Evolutionary conservation across 2,329 filamentous ascomycete species (phyloP).

Genomic region (Boeremia exigua): DNA sequence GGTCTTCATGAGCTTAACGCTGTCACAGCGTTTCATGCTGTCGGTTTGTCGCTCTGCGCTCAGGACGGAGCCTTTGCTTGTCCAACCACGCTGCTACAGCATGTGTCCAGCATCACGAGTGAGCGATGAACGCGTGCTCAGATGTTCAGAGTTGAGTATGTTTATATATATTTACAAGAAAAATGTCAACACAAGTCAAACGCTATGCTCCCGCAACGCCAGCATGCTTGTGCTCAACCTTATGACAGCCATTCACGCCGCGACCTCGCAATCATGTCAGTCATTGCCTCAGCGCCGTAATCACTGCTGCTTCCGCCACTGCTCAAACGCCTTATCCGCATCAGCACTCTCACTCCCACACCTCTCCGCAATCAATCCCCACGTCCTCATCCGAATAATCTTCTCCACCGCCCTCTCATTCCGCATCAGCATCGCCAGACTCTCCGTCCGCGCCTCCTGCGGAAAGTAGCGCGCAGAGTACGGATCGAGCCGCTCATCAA

Average conservation of each 20-base stretch:
- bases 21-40: too few species aligned
- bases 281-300: neutral
- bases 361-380: constrained; percentile 77
- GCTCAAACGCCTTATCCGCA: constrained; percentile 47
- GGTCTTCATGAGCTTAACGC: too few species aligned
- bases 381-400: constrained; percentile 82
- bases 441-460: constrained; percentile 79
- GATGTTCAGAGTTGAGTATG: constrained; percentile 1
- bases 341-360: constrained; percentile 65
- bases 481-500: constrained; percentile 90
- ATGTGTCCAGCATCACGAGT: neutral
- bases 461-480: constrained; percentile 87
- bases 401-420: constrained; percentile 78
- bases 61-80: too few species aligned
- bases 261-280: neutral
- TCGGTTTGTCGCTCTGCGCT: too few species aligned
- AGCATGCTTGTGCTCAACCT: neutral
- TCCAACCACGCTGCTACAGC: too few species aligned
- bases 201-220: constrained; percentile 8
- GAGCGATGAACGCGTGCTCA: neutral
- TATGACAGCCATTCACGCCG: too few species aligned
- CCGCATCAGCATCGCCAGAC: constrained; percentile 73
- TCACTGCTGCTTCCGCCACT: constrained; percentile 36
- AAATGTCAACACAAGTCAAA: neutral
- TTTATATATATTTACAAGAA: neutral